These are phyloP conservation scores for Monilinia laxa DNA, from an alignment of 2,329 filamentous ascomycete genomes.

Conservation along the genomic window DNA sequence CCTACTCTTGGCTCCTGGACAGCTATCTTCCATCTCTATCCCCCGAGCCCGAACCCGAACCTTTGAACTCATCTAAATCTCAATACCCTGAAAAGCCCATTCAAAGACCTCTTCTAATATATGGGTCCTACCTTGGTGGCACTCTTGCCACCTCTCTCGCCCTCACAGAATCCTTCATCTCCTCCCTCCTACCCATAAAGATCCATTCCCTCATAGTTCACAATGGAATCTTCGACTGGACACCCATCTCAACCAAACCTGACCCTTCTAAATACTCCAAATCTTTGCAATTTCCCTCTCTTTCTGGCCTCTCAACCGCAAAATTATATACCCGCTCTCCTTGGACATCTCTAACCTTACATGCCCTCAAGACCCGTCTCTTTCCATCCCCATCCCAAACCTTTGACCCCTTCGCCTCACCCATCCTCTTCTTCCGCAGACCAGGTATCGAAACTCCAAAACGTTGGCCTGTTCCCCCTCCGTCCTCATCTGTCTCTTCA, in stretches of 20 bases:
- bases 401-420: slow-evolving; percentile 61
- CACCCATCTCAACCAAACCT: slow-evolving; percentile 55
- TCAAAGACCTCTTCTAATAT: slow-evolving; percentile 45
- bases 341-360: slow-evolving; percentile 33
- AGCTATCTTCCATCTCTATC: slow-evolving; percentile 27
- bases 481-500: slow-evolving; percentile 10
- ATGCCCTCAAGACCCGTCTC: slow-evolving; percentile 45
- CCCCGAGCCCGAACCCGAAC: slow-evolving; percentile 10
- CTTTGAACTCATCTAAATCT: neutral
- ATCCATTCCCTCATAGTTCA: slow-evolving; percentile 52
- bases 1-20: slow-evolving; percentile 44
- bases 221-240: slow-evolving; percentile 66
- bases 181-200: slow-evolving; percentile 41
- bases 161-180: slow-evolving; percentile 52
- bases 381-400: slow-evolving; percentile 51
- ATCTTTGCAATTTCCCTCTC: neutral
- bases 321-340: neutral
- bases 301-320: neutral
- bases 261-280: neutral
- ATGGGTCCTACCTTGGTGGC: slow-evolving; percentile 58
- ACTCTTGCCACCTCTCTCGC: slow-evolving; percentile 57
- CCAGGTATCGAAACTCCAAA: slow-evolving; percentile 42
- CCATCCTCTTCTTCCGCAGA: slow-evolving; percentile 58
- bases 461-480: slow-evolving; percentile 27
- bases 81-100: slow-evolving; percentile 29